phyloP scores from a whole-genome alignment of 2,329 filamentous ascomycete genomes.

The Coniochaeta sp. region DNA sequence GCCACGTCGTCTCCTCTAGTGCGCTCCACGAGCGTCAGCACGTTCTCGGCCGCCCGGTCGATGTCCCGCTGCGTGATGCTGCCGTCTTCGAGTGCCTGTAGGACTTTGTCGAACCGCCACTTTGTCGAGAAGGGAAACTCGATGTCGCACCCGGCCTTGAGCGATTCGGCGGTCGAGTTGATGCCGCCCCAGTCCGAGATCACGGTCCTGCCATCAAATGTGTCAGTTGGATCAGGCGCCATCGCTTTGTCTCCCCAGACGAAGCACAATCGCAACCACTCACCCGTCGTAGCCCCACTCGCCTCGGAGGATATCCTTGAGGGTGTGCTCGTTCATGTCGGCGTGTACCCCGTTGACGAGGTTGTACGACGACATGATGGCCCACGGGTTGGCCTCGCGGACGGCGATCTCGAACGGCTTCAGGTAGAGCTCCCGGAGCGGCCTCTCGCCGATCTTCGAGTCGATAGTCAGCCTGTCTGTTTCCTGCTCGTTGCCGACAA shows the following conservation, averaged over 20 bases:
- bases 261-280: slow-evolving; percentile 11
- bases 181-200: slow-evolving; percentile 53
- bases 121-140: slow-evolving; percentile 51
- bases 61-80: slow-evolving; percentile 40
- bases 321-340: slow-evolving; percentile 45
- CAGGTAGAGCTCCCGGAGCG: slow-evolving; percentile 65
- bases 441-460: slow-evolving; percentile 55
- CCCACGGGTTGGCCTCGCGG: slow-evolving; percentile 61
- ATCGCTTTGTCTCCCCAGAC: slow-evolving; percentile 3
- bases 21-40: slow-evolving; percentile 52
- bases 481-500: slow-evolving; percentile 68
- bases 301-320: slow-evolving; percentile 50
- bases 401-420: slow-evolving; percentile 68
- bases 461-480: slow-evolving; percentile 59
- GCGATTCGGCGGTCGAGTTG: slow-evolving; percentile 48
- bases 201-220: slow-evolving; percentile 33
- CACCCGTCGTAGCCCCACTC: slow-evolving; percentile 58
- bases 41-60: slow-evolving; percentile 51
- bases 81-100: slow-evolving; percentile 43
- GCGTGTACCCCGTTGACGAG: slow-evolving; percentile 57
- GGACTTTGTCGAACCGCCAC: slow-evolving; percentile 49
- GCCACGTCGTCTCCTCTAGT: slow-evolving; percentile 54
- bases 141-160: slow-evolving; percentile 49
- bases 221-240: slow-evolving; percentile 11
- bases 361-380: slow-evolving; percentile 64